phyloP scores from a whole-genome alignment of 805 yeast species.

The Groenewaldozyma tartarivorans region DNA sequence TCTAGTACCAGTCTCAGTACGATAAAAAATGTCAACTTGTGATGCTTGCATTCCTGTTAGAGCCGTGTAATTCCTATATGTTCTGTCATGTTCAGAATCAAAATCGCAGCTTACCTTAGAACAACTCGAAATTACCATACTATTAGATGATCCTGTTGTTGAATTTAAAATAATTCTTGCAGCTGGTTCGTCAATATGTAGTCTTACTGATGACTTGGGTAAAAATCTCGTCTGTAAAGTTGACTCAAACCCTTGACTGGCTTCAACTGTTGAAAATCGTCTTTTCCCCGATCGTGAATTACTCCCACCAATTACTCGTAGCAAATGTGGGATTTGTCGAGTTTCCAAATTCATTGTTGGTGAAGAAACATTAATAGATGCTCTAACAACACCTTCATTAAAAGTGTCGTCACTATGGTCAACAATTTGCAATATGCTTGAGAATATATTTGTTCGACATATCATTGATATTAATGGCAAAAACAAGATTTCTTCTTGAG shows the following conservation, averaged over 20 bases:
- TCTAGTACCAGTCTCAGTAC: slow-evolving; percentile 20
- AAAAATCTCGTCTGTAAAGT: slow-evolving; percentile 9
- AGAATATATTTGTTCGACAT: slow-evolving; percentile 27
- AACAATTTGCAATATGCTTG: slow-evolving; percentile 26
- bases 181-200: slow-evolving; percentile 27
- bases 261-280: background rate
- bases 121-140: slow-evolving; percentile 28
- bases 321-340: slow-evolving; percentile 26
- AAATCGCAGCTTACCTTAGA: slow-evolving; percentile 25
- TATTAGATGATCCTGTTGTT: slow-evolving; percentile 9
- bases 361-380: slow-evolving; percentile 25
- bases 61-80: slow-evolving; percentile 17
- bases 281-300: background rate
- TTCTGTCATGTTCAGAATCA: slow-evolving; percentile 21
- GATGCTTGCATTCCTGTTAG: slow-evolving; percentile 18
- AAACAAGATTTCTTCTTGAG: slow-evolving; percentile 28
- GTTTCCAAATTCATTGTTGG: slow-evolving; percentile 32
- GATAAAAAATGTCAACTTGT: slow-evolving; percentile 23
- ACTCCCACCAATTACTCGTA: slow-evolving; percentile 13
- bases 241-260: background rate
- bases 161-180: slow-evolving; percentile 22
- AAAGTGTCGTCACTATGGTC: slow-evolving; percentile 12
- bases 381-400: slow-evolving; percentile 22
- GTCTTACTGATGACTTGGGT: slow-evolving; percentile 22
- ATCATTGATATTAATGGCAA: slow-evolving; percentile 29